Conservation (phyloP, 345 rosid species). For the Dimocarpus longan region DNA sequence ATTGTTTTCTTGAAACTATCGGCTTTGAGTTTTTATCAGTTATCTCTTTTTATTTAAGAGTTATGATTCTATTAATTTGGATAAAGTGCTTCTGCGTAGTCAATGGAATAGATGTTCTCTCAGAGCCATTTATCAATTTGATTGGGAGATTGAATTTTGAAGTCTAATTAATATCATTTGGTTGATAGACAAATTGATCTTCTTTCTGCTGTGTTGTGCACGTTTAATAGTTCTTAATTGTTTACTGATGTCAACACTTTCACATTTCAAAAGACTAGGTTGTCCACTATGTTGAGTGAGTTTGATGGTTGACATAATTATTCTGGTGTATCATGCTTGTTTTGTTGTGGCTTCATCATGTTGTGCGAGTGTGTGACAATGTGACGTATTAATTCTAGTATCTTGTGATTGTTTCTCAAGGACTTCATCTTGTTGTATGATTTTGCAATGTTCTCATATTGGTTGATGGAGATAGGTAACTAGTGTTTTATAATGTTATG, state of each 20-base stretch:
- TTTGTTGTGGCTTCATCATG: not conserved
- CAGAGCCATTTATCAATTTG: not conserved
- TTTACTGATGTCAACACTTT: not conserved
- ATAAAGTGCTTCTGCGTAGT: not conserved
- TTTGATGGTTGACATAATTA: not conserved
- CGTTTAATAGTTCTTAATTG: not conserved
- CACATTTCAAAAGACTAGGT: not conserved
- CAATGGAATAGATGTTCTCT: not conserved
- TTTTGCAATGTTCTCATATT: no score
- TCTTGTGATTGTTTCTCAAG: not conserved
- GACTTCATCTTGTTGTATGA: no score
- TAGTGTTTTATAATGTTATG: no score
- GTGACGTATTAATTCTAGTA: no score
- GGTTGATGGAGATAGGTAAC: no score
- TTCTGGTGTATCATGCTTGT: not conserved
- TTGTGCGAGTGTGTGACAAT: not conserved
- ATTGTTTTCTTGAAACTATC: not conserved
- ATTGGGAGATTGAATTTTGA: not conserved
- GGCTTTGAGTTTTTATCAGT: not conserved
- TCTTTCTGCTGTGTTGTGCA: not conserved
- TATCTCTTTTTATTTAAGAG: slow-evolving; percentile 9
- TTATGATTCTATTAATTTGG: not conserved
- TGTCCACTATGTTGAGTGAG: not conserved
- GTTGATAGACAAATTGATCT: not conserved
- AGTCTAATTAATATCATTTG: not conserved